phyloP scores from a whole-genome alignment of 495 filamentous ascomycete species.

The Articulospora tetracladia region DNA sequence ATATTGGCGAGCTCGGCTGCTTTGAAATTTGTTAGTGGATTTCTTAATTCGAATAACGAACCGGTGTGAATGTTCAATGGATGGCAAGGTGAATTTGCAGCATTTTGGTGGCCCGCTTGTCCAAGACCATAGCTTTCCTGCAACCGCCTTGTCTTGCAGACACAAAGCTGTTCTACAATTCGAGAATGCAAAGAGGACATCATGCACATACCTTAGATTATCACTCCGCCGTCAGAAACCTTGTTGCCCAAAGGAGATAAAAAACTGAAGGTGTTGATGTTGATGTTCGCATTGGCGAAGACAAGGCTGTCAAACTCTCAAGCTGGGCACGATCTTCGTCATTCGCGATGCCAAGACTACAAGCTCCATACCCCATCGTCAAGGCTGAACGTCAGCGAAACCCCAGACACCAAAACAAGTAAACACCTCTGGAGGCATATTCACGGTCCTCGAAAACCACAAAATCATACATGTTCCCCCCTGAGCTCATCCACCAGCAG shows the following conservation, averaged over 20 bases:
- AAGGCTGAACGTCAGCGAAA: background rate
- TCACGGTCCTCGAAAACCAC: background rate
- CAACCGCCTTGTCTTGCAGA: background rate
- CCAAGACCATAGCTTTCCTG: background rate
- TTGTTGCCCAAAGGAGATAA: background rate
- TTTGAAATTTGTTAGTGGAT: too few relatives aligned
- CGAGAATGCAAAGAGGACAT: too few relatives aligned
- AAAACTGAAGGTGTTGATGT: background rate
- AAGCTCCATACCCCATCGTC: background rate
- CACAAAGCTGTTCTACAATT: too few relatives aligned
- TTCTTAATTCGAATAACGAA: too few relatives aligned
- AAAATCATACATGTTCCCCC: background rate
- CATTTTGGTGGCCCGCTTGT: background rate
- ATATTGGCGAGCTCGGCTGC: background rate
- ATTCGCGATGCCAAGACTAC: conserved; percentile 6
- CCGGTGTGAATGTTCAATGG: background rate
- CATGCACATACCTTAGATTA: too few relatives aligned
- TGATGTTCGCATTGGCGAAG: background rate
- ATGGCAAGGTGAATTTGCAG: background rate
- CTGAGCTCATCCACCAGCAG: too few relatives aligned
- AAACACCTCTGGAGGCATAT: background rate
- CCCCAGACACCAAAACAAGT: background rate
- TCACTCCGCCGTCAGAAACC: background rate
- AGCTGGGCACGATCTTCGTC: conserved; percentile 3
- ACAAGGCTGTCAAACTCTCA: background rate